phyloP scores from a whole-genome alignment of 2,329 filamentous ascomycete genomes.

The Cladorrhinum sp. region DNA sequence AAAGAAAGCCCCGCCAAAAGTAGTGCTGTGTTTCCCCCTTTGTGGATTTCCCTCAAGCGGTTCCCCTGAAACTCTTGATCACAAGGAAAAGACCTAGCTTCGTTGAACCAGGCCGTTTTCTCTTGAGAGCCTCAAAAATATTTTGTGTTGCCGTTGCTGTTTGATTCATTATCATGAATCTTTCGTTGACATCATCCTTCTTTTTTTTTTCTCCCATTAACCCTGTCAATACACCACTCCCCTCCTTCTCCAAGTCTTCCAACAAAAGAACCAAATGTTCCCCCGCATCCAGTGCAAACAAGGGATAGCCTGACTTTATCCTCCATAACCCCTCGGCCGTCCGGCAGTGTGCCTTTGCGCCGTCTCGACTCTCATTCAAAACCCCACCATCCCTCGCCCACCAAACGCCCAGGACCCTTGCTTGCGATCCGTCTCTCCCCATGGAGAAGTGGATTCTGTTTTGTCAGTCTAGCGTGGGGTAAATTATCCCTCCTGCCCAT shows the following conservation, averaged over 20 bases:
- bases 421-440: neutral
- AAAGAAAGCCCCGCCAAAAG: conserved; percentile 10
- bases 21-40: conserved; percentile 1
- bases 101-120: neutral
- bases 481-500: neutral
- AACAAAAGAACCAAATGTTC: neutral
- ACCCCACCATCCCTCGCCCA: neutral
- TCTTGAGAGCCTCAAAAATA: neutral
- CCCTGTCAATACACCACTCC: neutral
- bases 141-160: neutral
- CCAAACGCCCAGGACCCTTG: neutral
- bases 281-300: neutral
- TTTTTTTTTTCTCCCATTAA: neutral
- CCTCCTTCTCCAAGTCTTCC: neutral
- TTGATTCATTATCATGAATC: neutral
- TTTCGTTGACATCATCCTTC: neutral
- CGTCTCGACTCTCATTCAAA: neutral
- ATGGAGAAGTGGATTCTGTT: neutral
- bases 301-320: conserved; percentile 9
- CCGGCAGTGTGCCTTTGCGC: neutral
- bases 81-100: conserved; percentile 2
- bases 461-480: conserved; percentile 9
- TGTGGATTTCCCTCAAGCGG: neutral
- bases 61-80: conserved; percentile 1
- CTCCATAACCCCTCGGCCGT: conserved; percentile 1